A percentile compares a stretch with the other conserved stretches of the same genome.
Conservation (phyloP, 225 moss, liverwort and hornwort species). For the Asterella californica region DNA sequence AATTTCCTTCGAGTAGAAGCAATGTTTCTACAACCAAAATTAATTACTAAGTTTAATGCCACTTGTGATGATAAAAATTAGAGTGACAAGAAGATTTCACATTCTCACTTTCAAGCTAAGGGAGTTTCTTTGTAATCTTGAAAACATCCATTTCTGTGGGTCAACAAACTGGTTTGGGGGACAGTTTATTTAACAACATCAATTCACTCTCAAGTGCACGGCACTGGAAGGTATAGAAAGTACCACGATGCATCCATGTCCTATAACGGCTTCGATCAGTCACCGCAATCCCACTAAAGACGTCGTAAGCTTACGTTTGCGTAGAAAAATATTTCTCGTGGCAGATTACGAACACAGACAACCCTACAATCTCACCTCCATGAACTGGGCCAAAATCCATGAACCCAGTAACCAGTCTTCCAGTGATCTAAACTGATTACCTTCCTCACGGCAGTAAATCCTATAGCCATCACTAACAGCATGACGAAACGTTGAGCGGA, state of each 20-base stretch:
- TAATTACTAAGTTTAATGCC: too few species aligned
- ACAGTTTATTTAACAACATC: neutral
- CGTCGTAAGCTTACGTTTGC: neutral
- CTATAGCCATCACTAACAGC: slow-evolving; percentile 56
- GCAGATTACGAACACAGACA: neutral
- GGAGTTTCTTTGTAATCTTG: neutral
- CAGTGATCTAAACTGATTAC: slow-evolving; percentile 87
- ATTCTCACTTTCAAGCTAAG: neutral
- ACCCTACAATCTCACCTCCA: slow-evolving; percentile 54
- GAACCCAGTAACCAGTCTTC: slow-evolving; percentile 95
- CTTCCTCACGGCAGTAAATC: slow-evolving; percentile 78
- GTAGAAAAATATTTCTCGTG: neutral
- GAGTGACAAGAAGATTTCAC: too few species aligned
- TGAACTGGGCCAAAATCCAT: slow-evolving; percentile 83
- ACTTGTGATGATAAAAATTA: too few species aligned
- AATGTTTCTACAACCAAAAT: too few species aligned
- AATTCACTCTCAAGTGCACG: neutral
- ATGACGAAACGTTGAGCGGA: slow-evolving; percentile 64
- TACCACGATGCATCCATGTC: neutral
- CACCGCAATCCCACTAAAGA: neutral
- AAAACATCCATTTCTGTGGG: neutral
- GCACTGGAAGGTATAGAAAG: neutral
- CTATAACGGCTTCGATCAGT: neutral
- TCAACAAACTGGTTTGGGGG: neutral
- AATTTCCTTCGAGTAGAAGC: too few species aligned